A percentile compares a stretch with the other conserved stretches of the same genome.
Conservation (phyloP, 2,329 filamentous ascomycete genomes). For the Fusarium beomiforme region DNA sequence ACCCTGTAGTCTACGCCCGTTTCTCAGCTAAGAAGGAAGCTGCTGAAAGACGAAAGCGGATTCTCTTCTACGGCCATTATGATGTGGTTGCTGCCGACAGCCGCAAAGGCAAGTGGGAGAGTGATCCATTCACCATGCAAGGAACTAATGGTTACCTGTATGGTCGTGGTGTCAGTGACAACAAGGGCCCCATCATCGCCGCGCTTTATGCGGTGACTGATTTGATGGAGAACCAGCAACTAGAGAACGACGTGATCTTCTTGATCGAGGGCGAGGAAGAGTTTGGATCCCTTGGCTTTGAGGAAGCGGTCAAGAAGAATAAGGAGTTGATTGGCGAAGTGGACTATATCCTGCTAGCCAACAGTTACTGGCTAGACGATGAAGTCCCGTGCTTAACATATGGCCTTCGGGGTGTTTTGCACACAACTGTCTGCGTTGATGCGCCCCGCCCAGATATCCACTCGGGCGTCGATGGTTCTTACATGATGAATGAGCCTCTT, state of each 20-base stretch:
- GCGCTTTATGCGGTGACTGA: slow-evolving; percentile 94
- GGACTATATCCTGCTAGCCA: slow-evolving; percentile 94
- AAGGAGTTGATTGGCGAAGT: slow-evolving; percentile 88
- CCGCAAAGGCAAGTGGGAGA: slow-evolving; percentile 83
- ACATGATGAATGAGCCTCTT: slow-evolving; percentile 87
- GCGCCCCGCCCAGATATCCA: slow-evolving; percentile 90
- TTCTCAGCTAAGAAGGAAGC: slow-evolving; percentile 81
- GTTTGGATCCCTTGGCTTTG: slow-evolving; percentile 90
- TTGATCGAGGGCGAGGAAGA: slow-evolving; percentile 98
- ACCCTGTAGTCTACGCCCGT: slow-evolving; percentile 92
- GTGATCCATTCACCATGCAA: slow-evolving; percentile 88
- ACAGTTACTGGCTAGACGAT: slow-evolving; percentile 99
- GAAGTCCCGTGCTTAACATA: slow-evolving; percentile 96
- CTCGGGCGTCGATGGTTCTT: slow-evolving; percentile 95
- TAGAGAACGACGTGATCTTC: slow-evolving; percentile 91
- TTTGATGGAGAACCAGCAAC: slow-evolving; percentile 80
- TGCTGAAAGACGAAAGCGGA: slow-evolving; percentile 77
- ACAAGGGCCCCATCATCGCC: slow-evolving; percentile 95
- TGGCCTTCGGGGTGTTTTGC: slow-evolving; percentile 90
- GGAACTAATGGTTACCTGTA: slow-evolving; percentile 94
- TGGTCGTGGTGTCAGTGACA: slow-evolving; percentile 95
- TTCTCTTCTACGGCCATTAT: slow-evolving; percentile 98
- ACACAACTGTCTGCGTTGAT: slow-evolving; percentile 89
- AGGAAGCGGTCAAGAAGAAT: slow-evolving; percentile 80
- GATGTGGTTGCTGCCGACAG: slow-evolving; percentile 93